Evolutionary conservation across 768 basidiomycete species (phyloP).

Genomic region (Tricholoma saponaceum): DNA sequence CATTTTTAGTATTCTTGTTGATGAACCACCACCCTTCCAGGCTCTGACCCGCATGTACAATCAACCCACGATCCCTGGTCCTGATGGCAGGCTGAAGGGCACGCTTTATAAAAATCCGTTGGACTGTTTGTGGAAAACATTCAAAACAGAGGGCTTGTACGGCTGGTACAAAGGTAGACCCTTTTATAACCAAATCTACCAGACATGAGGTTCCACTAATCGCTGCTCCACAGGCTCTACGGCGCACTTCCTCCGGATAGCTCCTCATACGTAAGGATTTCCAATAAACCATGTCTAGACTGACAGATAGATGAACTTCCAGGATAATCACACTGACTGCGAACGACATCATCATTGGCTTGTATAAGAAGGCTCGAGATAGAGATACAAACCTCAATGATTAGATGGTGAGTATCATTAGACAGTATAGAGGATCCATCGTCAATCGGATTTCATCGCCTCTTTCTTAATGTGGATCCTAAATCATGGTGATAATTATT

Average conservation of each 20-base stretch:
- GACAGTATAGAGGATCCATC: not conserved
- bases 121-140: constrained; percentile 96
- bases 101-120: constrained; percentile 87
- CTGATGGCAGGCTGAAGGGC: constrained; percentile 70
- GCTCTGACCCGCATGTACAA: constrained; percentile 95
- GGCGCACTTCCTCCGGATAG: constrained; percentile 90
- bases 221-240: constrained; percentile 62
- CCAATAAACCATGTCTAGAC: not conserved
- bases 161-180: constrained; percentile 92
- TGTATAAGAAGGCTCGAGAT: constrained; percentile 52
- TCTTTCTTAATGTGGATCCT: not conserved
- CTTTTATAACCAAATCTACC: not conserved
- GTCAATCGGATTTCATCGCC: not conserved
- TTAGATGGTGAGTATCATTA: not conserved
- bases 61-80: constrained; percentile 73
- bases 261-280: constrained; percentile 76
- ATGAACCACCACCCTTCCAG: constrained; percentile 33
- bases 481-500: not conserved
- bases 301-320: not conserved
- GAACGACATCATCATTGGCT: constrained; percentile 71
- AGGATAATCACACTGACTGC: constrained; percentile 90
- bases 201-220: not conserved
- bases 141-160: constrained; percentile 79
- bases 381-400: constrained; percentile 24
- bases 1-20: not conserved